Evolutionary conservation across 768 basidiomycete species (phyloP).

Genomic region (Leucosporidium creatinivorum): DNA sequence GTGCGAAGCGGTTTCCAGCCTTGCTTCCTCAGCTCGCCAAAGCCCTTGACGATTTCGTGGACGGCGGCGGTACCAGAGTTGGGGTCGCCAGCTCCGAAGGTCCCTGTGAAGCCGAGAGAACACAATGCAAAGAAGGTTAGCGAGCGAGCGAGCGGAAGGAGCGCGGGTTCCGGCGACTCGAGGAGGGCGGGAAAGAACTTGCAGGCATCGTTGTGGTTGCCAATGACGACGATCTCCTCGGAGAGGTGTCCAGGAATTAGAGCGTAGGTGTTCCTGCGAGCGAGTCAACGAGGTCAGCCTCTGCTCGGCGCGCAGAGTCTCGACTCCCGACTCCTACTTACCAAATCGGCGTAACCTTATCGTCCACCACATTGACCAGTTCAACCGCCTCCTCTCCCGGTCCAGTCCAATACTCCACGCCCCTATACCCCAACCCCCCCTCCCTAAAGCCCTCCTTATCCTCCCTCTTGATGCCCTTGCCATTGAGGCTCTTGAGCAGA

Average conservation of each 20-base stretch:
- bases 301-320: neutral
- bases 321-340: constrained; percentile 7
- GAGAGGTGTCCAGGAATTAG: constrained; percentile 73
- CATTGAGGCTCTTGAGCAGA: constrained; percentile 53
- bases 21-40: constrained; percentile 57
- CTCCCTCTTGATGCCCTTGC: constrained; percentile 42
- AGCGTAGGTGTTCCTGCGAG: constrained; percentile 63
- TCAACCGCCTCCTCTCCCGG: constrained; percentile 48
- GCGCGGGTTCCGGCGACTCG: neutral
- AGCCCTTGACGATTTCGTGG: constrained; percentile 67
- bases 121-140: constrained; percentile 34
- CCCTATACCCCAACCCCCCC: constrained; percentile 40
- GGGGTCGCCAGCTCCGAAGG: constrained; percentile 68
- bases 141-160: neutral
- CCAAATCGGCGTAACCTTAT: constrained; percentile 75
- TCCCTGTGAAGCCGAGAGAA: constrained; percentile 47
- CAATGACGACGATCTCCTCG: constrained; percentile 78
- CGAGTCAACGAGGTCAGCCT: neutral
- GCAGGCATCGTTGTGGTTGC: constrained; percentile 80
- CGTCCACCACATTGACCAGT: constrained; percentile 67
- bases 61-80: constrained; percentile 70
- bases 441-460: constrained; percentile 39
- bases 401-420: constrained; percentile 45
- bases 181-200: neutral
- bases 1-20: constrained; percentile 82